Conservation (phyloP, 129 eudicot species). For the Tagetes patula region DNA sequence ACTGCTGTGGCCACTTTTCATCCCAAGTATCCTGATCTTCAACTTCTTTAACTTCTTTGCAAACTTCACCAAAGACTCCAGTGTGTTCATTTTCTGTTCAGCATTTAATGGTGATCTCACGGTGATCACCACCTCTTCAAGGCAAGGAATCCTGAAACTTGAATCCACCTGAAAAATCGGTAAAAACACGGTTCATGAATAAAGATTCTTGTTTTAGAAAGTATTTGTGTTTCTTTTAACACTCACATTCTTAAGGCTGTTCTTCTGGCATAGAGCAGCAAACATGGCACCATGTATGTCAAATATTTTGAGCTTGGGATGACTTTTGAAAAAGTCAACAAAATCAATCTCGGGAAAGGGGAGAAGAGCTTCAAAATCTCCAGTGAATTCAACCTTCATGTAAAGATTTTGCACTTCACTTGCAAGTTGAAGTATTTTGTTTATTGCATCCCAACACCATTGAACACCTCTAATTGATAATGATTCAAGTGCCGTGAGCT, state of each 20-base stretch:
- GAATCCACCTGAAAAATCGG: slow-evolving; percentile 65
- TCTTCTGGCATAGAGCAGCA: slow-evolving; percentile 97
- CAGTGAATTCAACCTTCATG: slow-evolving; percentile 96
- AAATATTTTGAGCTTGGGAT: slow-evolving; percentile 70
- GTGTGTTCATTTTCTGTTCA: slow-evolving; percentile 86
- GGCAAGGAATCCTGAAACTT: slow-evolving; percentile 61
- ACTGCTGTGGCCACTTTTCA: slow-evolving; percentile 92
- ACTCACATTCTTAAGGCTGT: slow-evolving; percentile 78
- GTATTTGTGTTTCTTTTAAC: not conserved
- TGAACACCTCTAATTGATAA: slow-evolving; percentile 86
- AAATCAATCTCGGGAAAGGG: slow-evolving; percentile 96
- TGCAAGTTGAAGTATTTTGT: slow-evolving; percentile 82
- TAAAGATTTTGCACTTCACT: slow-evolving; percentile 75
- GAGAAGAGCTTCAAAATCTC: slow-evolving; percentile 66
- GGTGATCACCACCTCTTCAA: slow-evolving; percentile 69
- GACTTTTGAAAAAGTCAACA: slow-evolving; percentile 85
- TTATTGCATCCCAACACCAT: slow-evolving; percentile 94
- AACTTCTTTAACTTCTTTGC: slow-evolving; percentile 69
- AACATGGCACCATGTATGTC: slow-evolving; percentile 98
- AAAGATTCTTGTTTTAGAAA: slow-evolving; percentile 18
- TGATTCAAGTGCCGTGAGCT: slow-evolving; percentile 65
- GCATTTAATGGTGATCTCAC: slow-evolving; percentile 87
- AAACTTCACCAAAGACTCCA: slow-evolving; percentile 72
- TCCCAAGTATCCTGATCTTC: slow-evolving; percentile 78
- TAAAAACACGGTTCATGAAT: slow-evolving; percentile 10